These are phyloP conservation scores for Boletus speciosus DNA, from an alignment of 768 basidiomycete species.

Conservation along the genomic window DNA sequence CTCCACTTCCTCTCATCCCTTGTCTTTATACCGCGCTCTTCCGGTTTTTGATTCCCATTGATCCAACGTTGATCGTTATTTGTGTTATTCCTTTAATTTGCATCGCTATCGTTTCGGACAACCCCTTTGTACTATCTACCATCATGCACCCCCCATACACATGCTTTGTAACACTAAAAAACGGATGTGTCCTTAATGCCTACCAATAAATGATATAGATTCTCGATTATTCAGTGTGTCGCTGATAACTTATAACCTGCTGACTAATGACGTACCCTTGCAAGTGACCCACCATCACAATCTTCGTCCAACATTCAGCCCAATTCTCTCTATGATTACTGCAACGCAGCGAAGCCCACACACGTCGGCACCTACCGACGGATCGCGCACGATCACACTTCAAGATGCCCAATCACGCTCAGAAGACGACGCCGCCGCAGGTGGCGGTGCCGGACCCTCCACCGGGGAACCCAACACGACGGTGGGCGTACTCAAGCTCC, in stretches of 20 bases:
- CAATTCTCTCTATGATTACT: slow-evolving; percentile 8
- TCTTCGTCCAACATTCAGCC: no score
- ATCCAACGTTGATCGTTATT: slow-evolving; percentile 31
- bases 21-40: slow-evolving; percentile 7
- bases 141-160: slow-evolving; percentile 22
- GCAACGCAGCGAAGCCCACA: slow-evolving; percentile 31
- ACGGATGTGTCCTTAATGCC: slow-evolving; percentile 19
- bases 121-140: slow-evolving; percentile 19
- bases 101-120: slow-evolving; percentile 27
- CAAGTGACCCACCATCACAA: neutral
- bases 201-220: slow-evolving; percentile 13
- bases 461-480: slow-evolving; percentile 18
- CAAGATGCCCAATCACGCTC: slow-evolving; percentile 34
- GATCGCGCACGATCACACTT: slow-evolving; percentile 54
- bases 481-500: slow-evolving; percentile 56
- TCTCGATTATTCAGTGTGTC: slow-evolving; percentile 1
- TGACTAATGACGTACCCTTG: slow-evolving; percentile 18
- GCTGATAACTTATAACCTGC: neutral
- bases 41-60: neutral
- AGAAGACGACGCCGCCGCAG: slow-evolving; percentile 19
- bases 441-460: slow-evolving; percentile 13
- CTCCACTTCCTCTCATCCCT: neutral
- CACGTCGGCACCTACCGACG: slow-evolving; percentile 45
- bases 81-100: slow-evolving; percentile 16
- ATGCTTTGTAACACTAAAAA: slow-evolving; percentile 25